These are phyloP conservation scores for Apiospora kogelbergensis DNA, from an alignment of 2,329 filamentous ascomycete species.

Conservation along the genomic window DNA sequence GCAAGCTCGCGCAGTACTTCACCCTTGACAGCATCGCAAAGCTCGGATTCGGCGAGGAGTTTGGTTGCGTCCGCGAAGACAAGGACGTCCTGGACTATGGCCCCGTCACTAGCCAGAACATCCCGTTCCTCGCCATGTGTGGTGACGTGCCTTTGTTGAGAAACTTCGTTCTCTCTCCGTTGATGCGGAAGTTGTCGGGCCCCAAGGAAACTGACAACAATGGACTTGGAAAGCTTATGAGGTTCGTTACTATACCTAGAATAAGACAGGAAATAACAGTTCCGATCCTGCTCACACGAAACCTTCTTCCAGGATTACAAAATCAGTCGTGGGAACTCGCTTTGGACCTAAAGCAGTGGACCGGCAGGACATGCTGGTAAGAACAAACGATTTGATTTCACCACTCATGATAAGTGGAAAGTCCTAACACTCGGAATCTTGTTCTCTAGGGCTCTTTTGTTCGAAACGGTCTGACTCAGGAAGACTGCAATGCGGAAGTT, in stretches of 20 bases:
- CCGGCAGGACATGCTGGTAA: conserved; percentile 22
- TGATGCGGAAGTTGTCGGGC: conserved; percentile 21
- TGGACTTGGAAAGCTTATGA: conserved; percentile 20
- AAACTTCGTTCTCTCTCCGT: conserved; percentile 19
- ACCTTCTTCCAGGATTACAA: not conserved
- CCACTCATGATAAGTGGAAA: too few species aligned
- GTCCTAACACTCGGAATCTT: not conserved
- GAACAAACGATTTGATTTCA: not conserved
- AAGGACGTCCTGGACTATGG: conserved; percentile 22
- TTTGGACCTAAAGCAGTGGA: not conserved
- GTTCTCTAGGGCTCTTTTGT: conserved; percentile 29
- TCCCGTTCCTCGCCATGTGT: conserved; percentile 18
- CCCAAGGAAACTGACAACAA: conserved; percentile 23
- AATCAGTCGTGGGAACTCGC: not conserved
- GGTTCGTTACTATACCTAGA: not conserved
- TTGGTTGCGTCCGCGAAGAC: conserved; percentile 25
- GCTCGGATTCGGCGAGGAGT: conserved; percentile 25
- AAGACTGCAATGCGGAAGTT: conserved; percentile 27
- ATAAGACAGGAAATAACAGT: not conserved
- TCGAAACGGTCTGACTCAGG: conserved; percentile 25
- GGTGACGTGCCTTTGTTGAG: conserved; percentile 23
- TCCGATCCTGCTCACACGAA: not conserved
- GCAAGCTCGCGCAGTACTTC: conserved; percentile 13
- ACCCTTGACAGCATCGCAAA: conserved; percentile 28
- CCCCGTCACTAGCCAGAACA: conserved; percentile 13